Base-by-base conservation (phyloP, 768 basidiomycete species). In the Panus rudis region DNA sequence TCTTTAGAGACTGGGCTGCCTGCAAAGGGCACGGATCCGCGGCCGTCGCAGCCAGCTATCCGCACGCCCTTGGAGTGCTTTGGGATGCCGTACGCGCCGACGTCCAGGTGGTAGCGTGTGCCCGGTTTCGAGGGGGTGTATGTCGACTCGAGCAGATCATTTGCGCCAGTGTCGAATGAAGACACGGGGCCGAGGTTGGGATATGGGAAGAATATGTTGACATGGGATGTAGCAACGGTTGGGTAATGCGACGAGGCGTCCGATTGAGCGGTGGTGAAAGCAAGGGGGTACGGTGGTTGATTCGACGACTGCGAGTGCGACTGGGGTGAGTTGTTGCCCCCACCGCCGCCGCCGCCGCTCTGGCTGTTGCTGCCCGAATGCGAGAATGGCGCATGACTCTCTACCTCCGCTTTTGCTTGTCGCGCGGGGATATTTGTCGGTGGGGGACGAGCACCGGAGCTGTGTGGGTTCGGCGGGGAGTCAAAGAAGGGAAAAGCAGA, bases 81-180 rank as follows among this genome's bases (percentile, higher is more conserved):
- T 0, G 91, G 81, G 39, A 92, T 86, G 4, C 91, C 91, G 51
- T 87, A 91, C 11, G 88, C 88, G 13, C 84, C 89, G 12, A 82
- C 78, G 39, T 88, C 81, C 26, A 92, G 71, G 49, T 75, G 69
- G 50, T 69, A 75, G 26, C 69, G 57, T 14, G 54, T 57, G 37
- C 54, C 53, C 20, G 60, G 56, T 56, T 64, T 64, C 42, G 55
- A 47, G 24, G 50, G 46, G 46, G 8, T 20, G 16, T 54, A 48
- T 19, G 48, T 35, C 13, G 47, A 48, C 40, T 44, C 54, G 33
- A 4, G 40, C 31, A 41, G 48, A 14, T 49, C n/a, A 12, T 46
- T 48, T 13, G 50, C 46, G 25, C 52, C 37, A 6, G 47, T 30
- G 12, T 48, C 44, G 26, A 48, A 42, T 13, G 54, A 45, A 21